Percentiles rank a stretch among this genome's conserved stretches.
Conservation (phyloP, 164 flowering plant species). For the Berberis thunbergii region DNA sequence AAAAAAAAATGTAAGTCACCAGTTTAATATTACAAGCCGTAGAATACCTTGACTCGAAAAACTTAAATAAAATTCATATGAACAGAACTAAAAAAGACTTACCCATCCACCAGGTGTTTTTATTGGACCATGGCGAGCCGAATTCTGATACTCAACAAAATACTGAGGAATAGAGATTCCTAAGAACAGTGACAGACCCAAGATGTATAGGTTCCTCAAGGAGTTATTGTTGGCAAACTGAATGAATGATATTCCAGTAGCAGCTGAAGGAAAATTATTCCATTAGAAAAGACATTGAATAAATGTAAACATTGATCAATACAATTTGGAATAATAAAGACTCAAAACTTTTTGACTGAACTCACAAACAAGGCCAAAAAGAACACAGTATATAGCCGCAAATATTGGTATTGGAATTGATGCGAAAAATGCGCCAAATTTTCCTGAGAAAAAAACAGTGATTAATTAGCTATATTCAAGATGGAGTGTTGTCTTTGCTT, state of each 20-base stretch:
- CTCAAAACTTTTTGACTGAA: not conserved
- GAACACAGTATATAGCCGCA: conserved; percentile 85
- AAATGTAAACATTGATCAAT: too few relatives aligned
- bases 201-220: conserved; percentile 66
- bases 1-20: too few relatives aligned
- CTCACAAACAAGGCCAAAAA: conserved; percentile 88
- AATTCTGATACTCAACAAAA: conserved; percentile 37
- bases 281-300: not conserved
- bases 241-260: conserved; percentile 68
- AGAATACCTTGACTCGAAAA: too few relatives aligned
- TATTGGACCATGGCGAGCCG: conserved; percentile 65
- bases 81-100: conserved; percentile 13
- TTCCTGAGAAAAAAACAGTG: conserved; percentile 40
- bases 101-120: conserved; percentile 79
- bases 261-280: conserved; percentile 39
- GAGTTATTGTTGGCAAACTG: conserved; percentile 82
- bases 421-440: conserved; percentile 95
- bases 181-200: conserved; percentile 78
- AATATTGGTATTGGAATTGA: conserved; percentile 89
- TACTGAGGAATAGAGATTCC: conserved; percentile 87
- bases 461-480: not conserved
- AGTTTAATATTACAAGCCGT: too few relatives aligned
- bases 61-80: too few relatives aligned
- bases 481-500: not conserved
- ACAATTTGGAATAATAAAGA: not conserved